Evolutionary conservation across 768 basidiomycete genomes (phyloP), one percentile per base, ranked within the genome.

Genomic region (Tricholoma flavovirens): DNA sequence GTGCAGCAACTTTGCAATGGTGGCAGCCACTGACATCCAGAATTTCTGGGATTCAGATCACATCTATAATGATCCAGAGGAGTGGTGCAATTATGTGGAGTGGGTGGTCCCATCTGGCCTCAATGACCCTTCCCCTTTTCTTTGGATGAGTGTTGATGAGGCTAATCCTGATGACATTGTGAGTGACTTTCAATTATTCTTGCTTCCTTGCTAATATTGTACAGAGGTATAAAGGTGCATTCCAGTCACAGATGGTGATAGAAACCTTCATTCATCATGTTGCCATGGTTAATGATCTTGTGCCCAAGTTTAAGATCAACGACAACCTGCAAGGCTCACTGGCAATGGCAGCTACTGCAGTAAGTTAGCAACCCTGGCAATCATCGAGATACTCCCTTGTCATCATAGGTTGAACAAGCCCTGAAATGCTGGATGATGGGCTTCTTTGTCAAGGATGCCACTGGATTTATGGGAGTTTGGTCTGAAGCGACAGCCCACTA

Each of bases 131-230:
- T 29, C 42, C 7, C 53, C 53, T n/a, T 24, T 42, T 21, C 40
- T 30, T 26, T 54, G 53, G 53, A 24, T 26, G 11, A 54, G 26
- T 26, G 53, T 54, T 15, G 43, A 54, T 43, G 53, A 54, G 51
- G 30, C n/a, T 36, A 36, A 52, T 32, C 51, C 51, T 10, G n/a
- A 32, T 33, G 22, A 52, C 19, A 26, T 33, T 21, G 50, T 51
- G 33, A 29, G 50, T 54, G 45, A 48, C 45, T 48, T 48, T 48
- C 45, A 48, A 48, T 48, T 48, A 48, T 48, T 48, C 45, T 48
- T 17, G 26, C 45, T 48, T 48, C 45, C 19, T 48, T 48, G 45
- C 45, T 48, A 48, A 48, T 48, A 48, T 48, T 48, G 45, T 48
- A 48, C 45, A 48, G 45, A 48, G 45, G 45, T 48, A 48, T 21